These are phyloP conservation scores for Naganishia antarctica DNA, from an alignment of 768 basidiomycete species.

Conservation along the genomic window DNA sequence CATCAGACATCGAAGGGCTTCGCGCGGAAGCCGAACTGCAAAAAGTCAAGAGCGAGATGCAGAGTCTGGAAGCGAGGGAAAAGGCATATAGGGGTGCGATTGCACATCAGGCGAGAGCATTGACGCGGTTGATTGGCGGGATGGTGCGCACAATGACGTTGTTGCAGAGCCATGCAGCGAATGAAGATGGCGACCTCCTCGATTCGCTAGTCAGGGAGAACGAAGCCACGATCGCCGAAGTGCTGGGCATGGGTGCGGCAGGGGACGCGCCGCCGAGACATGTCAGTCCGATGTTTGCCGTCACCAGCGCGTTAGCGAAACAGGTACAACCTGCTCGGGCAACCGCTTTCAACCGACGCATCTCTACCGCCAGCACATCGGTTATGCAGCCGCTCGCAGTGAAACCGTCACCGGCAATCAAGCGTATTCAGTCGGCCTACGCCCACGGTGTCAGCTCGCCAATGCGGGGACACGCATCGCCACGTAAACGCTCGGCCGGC, in stretches of 20 bases:
- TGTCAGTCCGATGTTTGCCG: constrained; percentile 16
- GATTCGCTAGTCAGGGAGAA: neutral
- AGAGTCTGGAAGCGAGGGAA: constrained; percentile 32
- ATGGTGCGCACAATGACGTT: constrained; percentile 21
- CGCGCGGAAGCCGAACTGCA: constrained; percentile 28
- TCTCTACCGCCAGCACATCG: constrained; percentile 11
- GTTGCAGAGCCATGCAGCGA: constrained; percentile 2
- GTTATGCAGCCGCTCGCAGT: constrained; percentile 11
- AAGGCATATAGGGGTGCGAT: constrained; percentile 30
- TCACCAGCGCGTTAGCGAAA: neutral
- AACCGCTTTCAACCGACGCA: neutral
- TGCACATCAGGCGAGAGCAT: constrained; percentile 22
- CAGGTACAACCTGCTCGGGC: neutral
- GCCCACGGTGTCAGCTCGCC: constrained; percentile 12
- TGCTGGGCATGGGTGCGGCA: constrained; percentile 16
- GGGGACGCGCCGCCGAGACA: constrained; percentile 13
- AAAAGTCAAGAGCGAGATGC: constrained; percentile 28
- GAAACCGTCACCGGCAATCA: constrained; percentile 28
- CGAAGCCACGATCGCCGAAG: constrained; percentile 1
- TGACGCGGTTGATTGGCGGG: constrained; percentile 21
- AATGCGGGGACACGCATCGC: neutral
- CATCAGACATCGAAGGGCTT: constrained; percentile 28
- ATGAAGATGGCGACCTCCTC: neutral
- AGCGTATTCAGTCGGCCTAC: constrained; percentile 15
- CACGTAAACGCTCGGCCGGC: constrained; percentile 21